Conservation (phyloP, 306 rosid genomes). For the Trifolium repens region DNA sequence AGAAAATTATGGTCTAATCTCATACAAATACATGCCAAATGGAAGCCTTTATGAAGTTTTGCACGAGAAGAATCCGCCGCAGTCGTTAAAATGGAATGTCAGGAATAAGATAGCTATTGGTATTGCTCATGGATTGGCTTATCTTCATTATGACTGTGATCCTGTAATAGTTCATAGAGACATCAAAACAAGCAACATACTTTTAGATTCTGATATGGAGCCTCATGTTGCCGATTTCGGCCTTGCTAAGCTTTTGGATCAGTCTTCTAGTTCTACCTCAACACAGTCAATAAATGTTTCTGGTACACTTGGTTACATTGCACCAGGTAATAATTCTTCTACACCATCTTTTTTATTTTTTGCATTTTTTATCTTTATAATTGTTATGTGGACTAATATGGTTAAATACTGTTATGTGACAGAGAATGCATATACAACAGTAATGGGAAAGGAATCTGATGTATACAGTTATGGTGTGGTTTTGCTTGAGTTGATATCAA, state of each 20-base stretch:
- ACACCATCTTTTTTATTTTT: neutral
- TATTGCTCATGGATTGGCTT: constrained; percentile 70
- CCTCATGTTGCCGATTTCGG: constrained; percentile 81
- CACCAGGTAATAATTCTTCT: constrained; percentile 64
- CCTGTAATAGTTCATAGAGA: constrained; percentile 82
- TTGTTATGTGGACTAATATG: neutral
- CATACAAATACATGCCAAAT: constrained; percentile 71
- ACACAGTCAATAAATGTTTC: constrained; percentile 44
- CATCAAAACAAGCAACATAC: constrained; percentile 77
- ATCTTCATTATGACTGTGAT: constrained; percentile 78
- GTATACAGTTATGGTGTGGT: constrained; percentile 83
- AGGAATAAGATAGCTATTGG: constrained; percentile 72
- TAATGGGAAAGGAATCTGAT: constrained; percentile 58
- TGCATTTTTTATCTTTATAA: neutral
- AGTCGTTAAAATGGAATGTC: constrained; percentile 58
- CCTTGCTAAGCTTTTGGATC: constrained; percentile 74
- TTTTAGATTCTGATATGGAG: constrained; percentile 80
- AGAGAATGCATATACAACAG: constrained; percentile 68
- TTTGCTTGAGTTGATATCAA: constrained; percentile 68
- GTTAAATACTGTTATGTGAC: constrained; percentile 31
- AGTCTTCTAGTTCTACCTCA: constrained; percentile 54
- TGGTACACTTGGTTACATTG: constrained; percentile 79
- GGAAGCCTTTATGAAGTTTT: constrained; percentile 83
- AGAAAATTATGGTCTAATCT: constrained; percentile 63
- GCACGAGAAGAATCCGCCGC: constrained; percentile 59